Base-by-base conservation (phyloP, 73 alveolate genomes). In the Paramecium pentaurelia region DNA sequence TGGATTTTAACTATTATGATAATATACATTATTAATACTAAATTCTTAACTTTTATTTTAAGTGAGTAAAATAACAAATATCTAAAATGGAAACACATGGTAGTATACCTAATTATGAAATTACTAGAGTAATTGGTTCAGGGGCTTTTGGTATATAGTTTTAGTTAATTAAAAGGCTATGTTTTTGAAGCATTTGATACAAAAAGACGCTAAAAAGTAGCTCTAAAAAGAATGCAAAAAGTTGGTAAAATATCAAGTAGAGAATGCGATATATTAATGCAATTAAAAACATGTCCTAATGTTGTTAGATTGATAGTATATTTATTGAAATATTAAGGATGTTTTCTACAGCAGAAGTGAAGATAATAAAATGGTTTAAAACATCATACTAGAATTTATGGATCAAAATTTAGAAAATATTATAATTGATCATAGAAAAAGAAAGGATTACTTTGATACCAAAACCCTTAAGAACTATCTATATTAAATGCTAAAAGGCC, bases 351-450 rank as follows among this genome's bases (percentile, higher is more conserved):
- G 99, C 40, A 93, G 93, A 87, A 97, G 93, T 59, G 98, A 97
- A 28, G 99, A 97, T 64, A 96, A 96, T 91, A 97, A 97, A 92
- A 87, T 96, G 30, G 96, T 97, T 22, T 96, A 97, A 92, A 97
- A 97, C 89, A 80, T 98, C 34, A 97, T 98, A 20, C 95, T 98
- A 87, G 99, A 98, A 92, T 97, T 68, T 93, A 96, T 98, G 92
- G 86, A 95, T 28, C 92, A 92, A n/a, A 96, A 93, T 93, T 95
- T 98, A 10, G 99, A 96, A 95, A 92, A 90, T 20, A 86, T 91
- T 89, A 94, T 97, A 44, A 86, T 87, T 25, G 94, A 92, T 22
- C 75, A 70, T 42, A 95, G 93, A 85, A 75, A 91, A 88, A 86
- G 91, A 49, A 95, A 96, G 68, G 86, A 88, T 27, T 28, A 42